Conservation (phyloP, 495 filamentous ascomycete genomes). For the Amphirosellinia nigrospora region DNA sequence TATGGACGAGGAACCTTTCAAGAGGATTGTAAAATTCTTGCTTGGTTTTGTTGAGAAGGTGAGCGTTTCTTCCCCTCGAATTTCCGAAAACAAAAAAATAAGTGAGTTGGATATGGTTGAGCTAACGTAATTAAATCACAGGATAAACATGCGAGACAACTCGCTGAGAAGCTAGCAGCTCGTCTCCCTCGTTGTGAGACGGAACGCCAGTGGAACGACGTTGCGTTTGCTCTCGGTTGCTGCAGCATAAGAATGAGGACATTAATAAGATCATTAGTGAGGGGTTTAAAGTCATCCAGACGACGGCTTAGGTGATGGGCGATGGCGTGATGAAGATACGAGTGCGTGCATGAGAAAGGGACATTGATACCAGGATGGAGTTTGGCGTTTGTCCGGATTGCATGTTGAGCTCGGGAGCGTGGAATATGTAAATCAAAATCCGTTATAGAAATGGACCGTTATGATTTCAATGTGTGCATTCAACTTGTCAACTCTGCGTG, state of each 20-base stretch:
- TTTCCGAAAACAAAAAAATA: too few relatives aligned
- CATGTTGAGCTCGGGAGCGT: background rate
- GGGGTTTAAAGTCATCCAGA: constrained; percentile 85
- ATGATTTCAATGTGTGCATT: too few relatives aligned
- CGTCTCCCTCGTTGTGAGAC: constrained; percentile 84
- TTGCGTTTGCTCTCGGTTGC: constrained; percentile 84
- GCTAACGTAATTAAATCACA: constrained; percentile 44
- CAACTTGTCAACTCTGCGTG: too few relatives aligned
- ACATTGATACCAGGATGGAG: constrained; percentile 14
- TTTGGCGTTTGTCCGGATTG: constrained; percentile 11
- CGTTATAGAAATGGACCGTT: too few relatives aligned
- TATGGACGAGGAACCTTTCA: constrained; percentile 83
- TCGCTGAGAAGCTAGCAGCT: constrained; percentile 91
- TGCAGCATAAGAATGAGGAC: constrained; percentile 98
- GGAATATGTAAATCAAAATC: too few relatives aligned
- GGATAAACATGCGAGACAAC: constrained; percentile 98
- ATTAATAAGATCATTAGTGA: constrained; percentile 82
- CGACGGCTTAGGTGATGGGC: constrained; percentile 48
- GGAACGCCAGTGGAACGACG: constrained; percentile 96
- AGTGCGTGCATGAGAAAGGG: background rate
- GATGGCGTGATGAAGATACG: background rate
- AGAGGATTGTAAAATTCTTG: constrained; percentile 87
- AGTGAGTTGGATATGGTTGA: background rate
- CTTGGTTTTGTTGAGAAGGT: constrained; percentile 98
- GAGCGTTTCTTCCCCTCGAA: constrained; percentile 40